Evolutionary conservation across 148 eudicot species (phyloP).

Genomic region (Vaccinium darrowii): DNA sequence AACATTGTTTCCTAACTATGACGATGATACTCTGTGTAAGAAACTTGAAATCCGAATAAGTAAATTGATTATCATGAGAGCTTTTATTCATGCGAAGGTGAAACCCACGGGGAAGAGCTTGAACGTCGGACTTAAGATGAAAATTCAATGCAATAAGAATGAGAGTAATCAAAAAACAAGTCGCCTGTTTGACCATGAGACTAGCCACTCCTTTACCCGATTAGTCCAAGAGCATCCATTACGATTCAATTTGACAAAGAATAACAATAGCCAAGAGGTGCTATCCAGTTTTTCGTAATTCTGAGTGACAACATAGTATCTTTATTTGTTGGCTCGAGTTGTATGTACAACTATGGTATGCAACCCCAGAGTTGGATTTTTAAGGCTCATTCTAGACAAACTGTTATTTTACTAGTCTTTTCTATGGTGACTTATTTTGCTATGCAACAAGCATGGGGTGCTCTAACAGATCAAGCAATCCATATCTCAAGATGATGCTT

Average conservation of each 20-base stretch:
- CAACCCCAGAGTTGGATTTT: not conserved
- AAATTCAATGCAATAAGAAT: not conserved
- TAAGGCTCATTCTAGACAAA: not conserved
- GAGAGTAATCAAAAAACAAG: slow-evolving; percentile 2
- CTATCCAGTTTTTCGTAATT: not conserved
- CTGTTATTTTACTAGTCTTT: not conserved
- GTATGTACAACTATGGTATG: not conserved
- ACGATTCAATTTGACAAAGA: not conserved
- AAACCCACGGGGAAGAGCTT: not conserved
- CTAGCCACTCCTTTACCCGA: not conserved
- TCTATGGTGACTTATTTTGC: not conserved
- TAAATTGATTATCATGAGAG: not conserved
- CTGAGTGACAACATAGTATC: not conserved
- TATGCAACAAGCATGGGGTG: too few relatives aligned
- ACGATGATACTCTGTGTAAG: not conserved
- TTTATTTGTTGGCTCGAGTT: not conserved
- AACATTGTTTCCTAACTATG: not conserved
- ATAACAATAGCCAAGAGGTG: not conserved
- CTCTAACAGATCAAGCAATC: too few relatives aligned
- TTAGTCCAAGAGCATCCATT: not conserved
- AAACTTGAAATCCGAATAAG: not conserved
- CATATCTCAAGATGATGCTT: not conserved
- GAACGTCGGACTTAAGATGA: not conserved
- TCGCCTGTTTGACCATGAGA: not conserved
- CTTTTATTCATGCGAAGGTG: not conserved